Evolutionary conservation across 1,284 basidiomycete species (phyloP).

Genomic region (Salmacisia buchloeana): DNA sequence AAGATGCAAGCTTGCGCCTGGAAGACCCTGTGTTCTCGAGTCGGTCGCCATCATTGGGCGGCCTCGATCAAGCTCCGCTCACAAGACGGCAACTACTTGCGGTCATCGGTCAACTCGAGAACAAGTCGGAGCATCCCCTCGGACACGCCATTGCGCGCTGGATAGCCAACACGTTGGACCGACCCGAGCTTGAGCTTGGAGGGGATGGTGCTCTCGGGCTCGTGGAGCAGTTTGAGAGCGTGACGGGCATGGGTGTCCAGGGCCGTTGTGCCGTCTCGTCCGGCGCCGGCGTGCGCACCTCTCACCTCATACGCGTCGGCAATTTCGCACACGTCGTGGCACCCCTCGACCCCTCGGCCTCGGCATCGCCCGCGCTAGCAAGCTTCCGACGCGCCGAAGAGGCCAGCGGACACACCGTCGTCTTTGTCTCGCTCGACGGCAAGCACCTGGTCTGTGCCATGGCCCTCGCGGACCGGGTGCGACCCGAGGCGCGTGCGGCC

Average conservation of each 20-base stretch:
- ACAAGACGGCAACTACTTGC: slow-evolving; percentile 33
- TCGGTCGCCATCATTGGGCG: not conserved
- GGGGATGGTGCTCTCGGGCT: slow-evolving; percentile 49
- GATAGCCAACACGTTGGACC: not conserved
- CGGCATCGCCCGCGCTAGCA: not conserved
- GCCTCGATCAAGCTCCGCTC: slow-evolving; percentile 9
- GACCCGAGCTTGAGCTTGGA: not conserved
- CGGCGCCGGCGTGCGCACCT: slow-evolving; percentile 7
- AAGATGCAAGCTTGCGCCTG: too few relatives aligned
- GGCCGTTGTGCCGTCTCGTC: slow-evolving; percentile 20
- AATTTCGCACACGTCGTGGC: slow-evolving; percentile 19
- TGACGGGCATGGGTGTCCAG: slow-evolving; percentile 80
- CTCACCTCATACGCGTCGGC: slow-evolving; percentile 34
- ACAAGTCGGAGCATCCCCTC: slow-evolving; percentile 89
- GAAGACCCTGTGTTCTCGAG: too few relatives aligned
- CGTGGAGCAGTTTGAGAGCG: slow-evolving; percentile 67
- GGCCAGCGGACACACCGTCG: slow-evolving; percentile 34
- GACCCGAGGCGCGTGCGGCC: slow-evolving; percentile 36
- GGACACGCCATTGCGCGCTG: slow-evolving; percentile 73
- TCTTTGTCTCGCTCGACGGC: slow-evolving; percentile 39
- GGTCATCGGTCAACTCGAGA: slow-evolving; percentile 79
- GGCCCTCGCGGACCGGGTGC: slow-evolving; percentile 43
- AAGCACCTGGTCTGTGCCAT: slow-evolving; percentile 24
- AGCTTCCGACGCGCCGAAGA: slow-evolving; percentile 22
- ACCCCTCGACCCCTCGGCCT: slow-evolving; percentile 1